Conservation (phyloP, 371 early-diverging fungal species). For the Mortierella sp. region DNA sequence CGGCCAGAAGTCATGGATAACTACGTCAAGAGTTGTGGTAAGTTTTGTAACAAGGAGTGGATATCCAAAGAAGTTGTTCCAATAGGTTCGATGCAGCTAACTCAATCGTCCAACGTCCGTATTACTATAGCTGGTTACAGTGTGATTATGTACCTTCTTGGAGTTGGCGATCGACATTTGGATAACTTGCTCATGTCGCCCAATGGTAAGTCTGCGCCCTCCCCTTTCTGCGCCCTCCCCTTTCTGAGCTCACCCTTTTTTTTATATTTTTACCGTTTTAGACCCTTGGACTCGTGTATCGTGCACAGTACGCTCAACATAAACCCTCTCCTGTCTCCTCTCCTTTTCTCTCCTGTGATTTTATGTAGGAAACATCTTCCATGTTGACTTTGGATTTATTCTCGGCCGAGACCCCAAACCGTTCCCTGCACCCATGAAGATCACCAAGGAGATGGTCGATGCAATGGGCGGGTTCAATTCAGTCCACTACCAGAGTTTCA, state of each 20-base stretch:
- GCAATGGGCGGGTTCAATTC: constrained; percentile 96
- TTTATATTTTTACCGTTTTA: background rate
- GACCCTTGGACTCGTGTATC: background rate
- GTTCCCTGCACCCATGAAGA: constrained; percentile 99
- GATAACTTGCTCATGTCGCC: constrained; percentile 95
- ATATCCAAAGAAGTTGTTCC: background rate
- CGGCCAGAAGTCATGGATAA: constrained; percentile 91
- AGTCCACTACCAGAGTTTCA: constrained; percentile 87
- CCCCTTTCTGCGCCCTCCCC: background rate
- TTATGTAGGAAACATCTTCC: constrained; percentile 87
- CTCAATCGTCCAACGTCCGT: background rate
- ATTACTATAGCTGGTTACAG: constrained; percentile 91
- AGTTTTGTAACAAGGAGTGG: constrained; percentile 15
- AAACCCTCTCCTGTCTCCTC: background rate
- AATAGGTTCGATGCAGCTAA: background rate
- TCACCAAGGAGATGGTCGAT: constrained; percentile 99
- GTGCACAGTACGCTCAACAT: background rate
- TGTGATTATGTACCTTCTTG: constrained; percentile 97
- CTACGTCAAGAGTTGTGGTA: constrained; percentile 94
- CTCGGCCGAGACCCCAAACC: constrained; percentile 99
- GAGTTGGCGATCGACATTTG: constrained; percentile 99
- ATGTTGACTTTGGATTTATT: constrained; percentile 99
- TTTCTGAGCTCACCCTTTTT: background rate
- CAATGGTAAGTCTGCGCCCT: constrained; percentile 68
- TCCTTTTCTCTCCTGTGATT: background rate